Evolutionary conservation across 2,329 filamentous ascomycete genomes (phyloP).

Genomic region (Orbilia quercus): DNA sequence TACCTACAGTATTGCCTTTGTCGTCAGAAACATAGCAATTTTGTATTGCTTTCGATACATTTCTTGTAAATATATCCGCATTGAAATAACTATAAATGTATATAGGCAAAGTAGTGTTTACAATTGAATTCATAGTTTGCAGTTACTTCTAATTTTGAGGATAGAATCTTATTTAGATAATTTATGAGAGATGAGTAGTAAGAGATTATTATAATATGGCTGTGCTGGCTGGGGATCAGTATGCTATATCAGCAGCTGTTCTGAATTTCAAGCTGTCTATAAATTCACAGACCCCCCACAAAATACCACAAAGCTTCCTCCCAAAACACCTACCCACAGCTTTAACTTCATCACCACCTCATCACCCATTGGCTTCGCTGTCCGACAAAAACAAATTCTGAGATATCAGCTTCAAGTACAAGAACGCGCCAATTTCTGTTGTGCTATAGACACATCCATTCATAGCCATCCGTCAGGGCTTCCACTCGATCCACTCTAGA

Average conservation of each 20-base stretch:
- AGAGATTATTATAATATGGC: neutral
- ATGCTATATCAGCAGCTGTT: too few species aligned
- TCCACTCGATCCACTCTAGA: slow-evolving; percentile 5
- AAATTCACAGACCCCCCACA: neutral
- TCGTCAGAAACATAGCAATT: neutral
- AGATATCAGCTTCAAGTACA: too few species aligned
- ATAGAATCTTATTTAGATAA: neutral
- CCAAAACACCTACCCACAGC: neutral
- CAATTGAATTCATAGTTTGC: slow-evolving; percentile 17
- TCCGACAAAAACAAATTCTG: too few species aligned
- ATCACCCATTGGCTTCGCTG: too few species aligned
- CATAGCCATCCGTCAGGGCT: too few species aligned
- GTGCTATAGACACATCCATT: too few species aligned
- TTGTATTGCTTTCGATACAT: neutral
- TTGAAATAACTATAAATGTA: slow-evolving; percentile 25
- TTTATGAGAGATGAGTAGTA: too few species aligned
- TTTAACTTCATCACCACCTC: neutral
- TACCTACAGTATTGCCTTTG: neutral
- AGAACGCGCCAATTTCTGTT: too few species aligned
- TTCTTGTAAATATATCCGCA: slow-evolving; percentile 40
- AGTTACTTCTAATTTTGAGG: neutral
- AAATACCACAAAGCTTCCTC: neutral
- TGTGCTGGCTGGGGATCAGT: slow-evolving; percentile 2
- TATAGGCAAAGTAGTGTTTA: too few species aligned
- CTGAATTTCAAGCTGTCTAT: too few species aligned